phyloP scores from a whole-genome alignment of 148 eudicot species.

The Camellia sinensis region DNA sequence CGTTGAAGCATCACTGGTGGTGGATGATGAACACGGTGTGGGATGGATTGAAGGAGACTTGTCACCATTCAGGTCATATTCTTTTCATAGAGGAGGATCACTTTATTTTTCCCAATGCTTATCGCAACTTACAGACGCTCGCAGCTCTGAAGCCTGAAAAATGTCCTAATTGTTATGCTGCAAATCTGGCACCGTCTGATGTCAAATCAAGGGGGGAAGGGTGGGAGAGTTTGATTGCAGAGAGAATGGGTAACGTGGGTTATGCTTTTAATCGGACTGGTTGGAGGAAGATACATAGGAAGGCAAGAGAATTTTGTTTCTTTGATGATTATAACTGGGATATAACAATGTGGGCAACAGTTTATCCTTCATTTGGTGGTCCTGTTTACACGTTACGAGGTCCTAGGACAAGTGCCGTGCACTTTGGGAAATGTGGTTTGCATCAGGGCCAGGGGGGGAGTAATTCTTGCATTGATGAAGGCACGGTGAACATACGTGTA shows the following conservation, averaged over 20 bases:
- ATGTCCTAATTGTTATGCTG: conserved; percentile 81
- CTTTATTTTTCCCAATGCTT: conserved; percentile 85
- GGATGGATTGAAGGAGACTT: conserved; percentile 83
- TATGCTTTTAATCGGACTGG: conserved; percentile 78
- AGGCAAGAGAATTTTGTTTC: conserved; percentile 66
- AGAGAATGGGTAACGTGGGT: conserved; percentile 91
- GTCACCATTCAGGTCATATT: conserved; percentile 55
- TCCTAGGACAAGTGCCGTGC: conserved; percentile 83
- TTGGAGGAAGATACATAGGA: conserved; percentile 77
- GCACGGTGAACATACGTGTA: conserved; percentile 48
- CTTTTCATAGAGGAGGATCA: conserved; percentile 97
- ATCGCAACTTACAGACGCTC: conserved; percentile 64
- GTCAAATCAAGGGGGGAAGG: conserved; percentile 80
- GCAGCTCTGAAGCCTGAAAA: conserved; percentile 57
- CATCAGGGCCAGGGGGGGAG: conserved; percentile 85
- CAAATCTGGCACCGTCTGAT: conserved; percentile 77
- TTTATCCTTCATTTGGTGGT: conserved; percentile 86
- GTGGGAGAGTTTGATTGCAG: conserved; percentile 58
- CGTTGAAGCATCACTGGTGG: conserved; percentile 99
- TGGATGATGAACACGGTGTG: conserved; percentile 99
- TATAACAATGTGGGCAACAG: conserved; percentile 97
- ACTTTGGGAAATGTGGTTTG: conserved; percentile 92
- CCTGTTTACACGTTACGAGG: conserved; percentile 81
- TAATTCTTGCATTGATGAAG: conserved; percentile 59
- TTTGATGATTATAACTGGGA: conserved; percentile 98